These are phyloP conservation scores for Saturnispora sekii DNA, from an alignment of 805 yeast species.

Conservation along the genomic window DNA sequence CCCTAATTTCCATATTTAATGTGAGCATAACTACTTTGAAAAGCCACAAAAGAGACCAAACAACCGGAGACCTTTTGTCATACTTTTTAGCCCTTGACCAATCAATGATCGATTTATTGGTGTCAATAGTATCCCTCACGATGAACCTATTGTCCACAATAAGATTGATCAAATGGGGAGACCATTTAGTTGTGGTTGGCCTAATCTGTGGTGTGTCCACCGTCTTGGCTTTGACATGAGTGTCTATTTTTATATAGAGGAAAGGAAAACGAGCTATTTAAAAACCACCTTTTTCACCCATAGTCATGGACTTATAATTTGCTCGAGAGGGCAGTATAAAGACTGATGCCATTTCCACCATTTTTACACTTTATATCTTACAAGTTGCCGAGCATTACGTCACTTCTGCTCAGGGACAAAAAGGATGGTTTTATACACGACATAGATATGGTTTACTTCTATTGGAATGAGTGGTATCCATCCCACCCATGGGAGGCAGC, in stretches of 20 bases:
- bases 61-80: background rate
- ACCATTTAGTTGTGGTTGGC: background rate
- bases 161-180: background rate
- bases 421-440: too few species aligned
- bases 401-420: too few species aligned
- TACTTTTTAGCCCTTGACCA: background rate
- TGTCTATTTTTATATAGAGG: too few species aligned
- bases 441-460: too few species aligned
- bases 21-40: background rate
- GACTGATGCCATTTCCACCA: too few species aligned
- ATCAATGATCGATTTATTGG: background rate
- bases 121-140: background rate
- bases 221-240: conserved; percentile 2
- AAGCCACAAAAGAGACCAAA: conserved; percentile 3
- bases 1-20: background rate
- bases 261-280: too few species aligned
- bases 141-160: background rate
- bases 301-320: too few species aligned
- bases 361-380: too few species aligned
- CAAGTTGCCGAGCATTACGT: too few species aligned
- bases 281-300: too few species aligned
- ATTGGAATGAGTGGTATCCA: background rate
- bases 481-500: background rate
- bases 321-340: too few species aligned
- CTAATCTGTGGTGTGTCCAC: background rate